Conservation (phyloP, 2,329 filamentous ascomycete species). For the Drechslerella dactyloides region DNA sequence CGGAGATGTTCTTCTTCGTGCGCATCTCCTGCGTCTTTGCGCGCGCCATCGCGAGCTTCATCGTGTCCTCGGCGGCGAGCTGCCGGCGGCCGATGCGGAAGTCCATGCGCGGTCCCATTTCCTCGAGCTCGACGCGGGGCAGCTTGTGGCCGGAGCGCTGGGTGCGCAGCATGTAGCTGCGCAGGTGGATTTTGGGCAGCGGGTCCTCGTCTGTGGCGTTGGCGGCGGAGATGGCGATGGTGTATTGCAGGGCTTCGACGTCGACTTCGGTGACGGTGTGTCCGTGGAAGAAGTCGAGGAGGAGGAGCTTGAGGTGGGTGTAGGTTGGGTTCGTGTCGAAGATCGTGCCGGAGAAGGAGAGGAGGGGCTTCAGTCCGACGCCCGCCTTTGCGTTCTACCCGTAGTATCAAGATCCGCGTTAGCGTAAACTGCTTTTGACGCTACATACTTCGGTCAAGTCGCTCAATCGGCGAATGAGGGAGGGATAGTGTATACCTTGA, state of each 20-base stretch:
- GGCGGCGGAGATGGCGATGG: conserved; percentile 79
- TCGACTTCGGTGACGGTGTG: conserved; percentile 81
- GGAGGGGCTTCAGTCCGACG: conserved; percentile 83
- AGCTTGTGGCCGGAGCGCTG: conserved; percentile 85
- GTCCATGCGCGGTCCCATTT: conserved; percentile 93
- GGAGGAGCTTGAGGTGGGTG: conserved; percentile 82
- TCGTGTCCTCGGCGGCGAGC: conserved; percentile 76
- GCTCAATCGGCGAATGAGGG: too few relatives aligned
- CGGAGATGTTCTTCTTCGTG: conserved; percentile 95
- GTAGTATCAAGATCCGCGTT: conserved; percentile 12
- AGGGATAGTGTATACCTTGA: conserved; percentile 68
- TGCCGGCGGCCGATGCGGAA: conserved; percentile 81
- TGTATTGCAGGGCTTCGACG: conserved; percentile 91
- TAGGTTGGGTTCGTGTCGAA: conserved; percentile 82
- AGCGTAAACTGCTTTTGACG: conserved; percentile 49
- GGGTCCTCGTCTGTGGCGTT: conserved; percentile 64
- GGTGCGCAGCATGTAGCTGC: conserved; percentile 84
- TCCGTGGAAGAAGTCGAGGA: conserved; percentile 90
- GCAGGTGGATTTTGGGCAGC: conserved; percentile 52
- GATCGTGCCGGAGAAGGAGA: conserved; percentile 85
- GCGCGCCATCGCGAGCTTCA: conserved; percentile 91
- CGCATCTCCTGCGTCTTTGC: conserved; percentile 70
- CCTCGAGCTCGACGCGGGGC: conserved; percentile 89
- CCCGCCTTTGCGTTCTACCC: conserved; percentile 69
- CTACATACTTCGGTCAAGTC: too few relatives aligned